A percentile compares a stretch with the other conserved stretches of the same genome.
These are phyloP conservation scores for sorghum (Sorghum bicolor) DNA, from an alignment of 176 grass and related monocot species.

Conservation along the genomic window DNA sequence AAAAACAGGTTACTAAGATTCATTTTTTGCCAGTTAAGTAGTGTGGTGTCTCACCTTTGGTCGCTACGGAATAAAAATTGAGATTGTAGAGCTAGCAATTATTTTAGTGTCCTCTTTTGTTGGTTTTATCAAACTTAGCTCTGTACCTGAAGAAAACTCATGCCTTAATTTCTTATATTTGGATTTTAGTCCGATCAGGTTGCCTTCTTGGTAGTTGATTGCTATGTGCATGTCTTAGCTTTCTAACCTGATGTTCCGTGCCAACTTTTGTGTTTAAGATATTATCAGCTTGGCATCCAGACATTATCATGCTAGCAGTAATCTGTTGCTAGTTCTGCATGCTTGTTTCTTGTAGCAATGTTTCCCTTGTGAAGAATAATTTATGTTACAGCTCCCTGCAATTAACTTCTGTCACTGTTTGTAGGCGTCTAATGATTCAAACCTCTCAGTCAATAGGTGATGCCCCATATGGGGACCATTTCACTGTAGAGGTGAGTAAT, in stretches of 20 bases:
- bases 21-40: neutral
- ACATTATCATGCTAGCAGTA: neutral
- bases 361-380: constrained; percentile 20
- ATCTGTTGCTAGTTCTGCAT: neutral
- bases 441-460: constrained; percentile 83
- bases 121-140: constrained; percentile 3
- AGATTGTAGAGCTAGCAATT: constrained; percentile 25
- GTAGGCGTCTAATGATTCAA: constrained; percentile 64
- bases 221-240: constrained; percentile 1
- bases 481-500: constrained; percentile 79
- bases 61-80: constrained; percentile 2
- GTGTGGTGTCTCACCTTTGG: constrained; percentile 4
- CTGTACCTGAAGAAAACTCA: neutral
- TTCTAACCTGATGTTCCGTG: neutral
- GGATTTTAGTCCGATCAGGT: neutral
- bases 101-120: constrained; percentile 21
- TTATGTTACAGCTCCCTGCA: constrained; percentile 5
- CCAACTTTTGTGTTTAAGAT: neutral
- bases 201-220: neutral
- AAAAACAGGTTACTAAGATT: constrained; percentile 69
- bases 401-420: constrained; percentile 21
- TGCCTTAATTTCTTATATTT: constrained; percentile 3
- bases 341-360: constrained; percentile 5
- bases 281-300: neutral
- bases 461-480: constrained; percentile 86